Conservation (phyloP, 148 eudicot species). For the Silene uniflora region DNA sequence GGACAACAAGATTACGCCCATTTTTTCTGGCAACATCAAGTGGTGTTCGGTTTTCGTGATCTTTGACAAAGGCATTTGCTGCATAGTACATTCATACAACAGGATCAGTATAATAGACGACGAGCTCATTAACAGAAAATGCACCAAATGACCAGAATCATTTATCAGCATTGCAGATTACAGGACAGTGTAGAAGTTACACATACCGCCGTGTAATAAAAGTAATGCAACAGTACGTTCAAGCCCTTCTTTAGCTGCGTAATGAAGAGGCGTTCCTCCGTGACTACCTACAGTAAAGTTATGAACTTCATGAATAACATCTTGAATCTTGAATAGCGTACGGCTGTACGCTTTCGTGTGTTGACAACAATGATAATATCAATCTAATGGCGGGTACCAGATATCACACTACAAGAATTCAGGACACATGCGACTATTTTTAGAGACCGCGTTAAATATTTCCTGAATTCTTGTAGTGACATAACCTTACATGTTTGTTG, state of each 20-base stretch:
- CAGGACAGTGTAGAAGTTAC: neutral
- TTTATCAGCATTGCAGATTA: constrained; percentile 1
- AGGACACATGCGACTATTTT: no score
- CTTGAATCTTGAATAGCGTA: no score
- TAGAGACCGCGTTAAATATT: no score
- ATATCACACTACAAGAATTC: no score
- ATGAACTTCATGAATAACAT: no score
- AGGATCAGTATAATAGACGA: neutral
- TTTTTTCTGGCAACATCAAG: constrained; percentile 58
- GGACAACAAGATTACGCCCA: constrained; percentile 42
- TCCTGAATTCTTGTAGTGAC: no score
- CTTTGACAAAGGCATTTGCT: constrained; percentile 52
- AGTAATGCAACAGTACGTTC: constrained; percentile 42
- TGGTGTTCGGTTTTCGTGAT: constrained; percentile 46
- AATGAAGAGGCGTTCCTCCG: constrained; percentile 59
- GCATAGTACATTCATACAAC: neutral
- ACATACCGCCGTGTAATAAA: constrained; percentile 52
- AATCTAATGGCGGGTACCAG: no score
- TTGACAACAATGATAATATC: no score
- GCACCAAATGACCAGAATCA: neutral
- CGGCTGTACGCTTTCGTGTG: no score
- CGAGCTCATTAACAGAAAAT: no score
- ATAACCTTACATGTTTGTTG: no score
- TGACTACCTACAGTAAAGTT: constrained; percentile 21
- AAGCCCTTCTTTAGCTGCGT: constrained; percentile 53